These are phyloP conservation scores for Xenosphaeropsis pyriputrescens DNA, from an alignment of 2,329 filamentous ascomycete genomes.

Conservation along the genomic window DNA sequence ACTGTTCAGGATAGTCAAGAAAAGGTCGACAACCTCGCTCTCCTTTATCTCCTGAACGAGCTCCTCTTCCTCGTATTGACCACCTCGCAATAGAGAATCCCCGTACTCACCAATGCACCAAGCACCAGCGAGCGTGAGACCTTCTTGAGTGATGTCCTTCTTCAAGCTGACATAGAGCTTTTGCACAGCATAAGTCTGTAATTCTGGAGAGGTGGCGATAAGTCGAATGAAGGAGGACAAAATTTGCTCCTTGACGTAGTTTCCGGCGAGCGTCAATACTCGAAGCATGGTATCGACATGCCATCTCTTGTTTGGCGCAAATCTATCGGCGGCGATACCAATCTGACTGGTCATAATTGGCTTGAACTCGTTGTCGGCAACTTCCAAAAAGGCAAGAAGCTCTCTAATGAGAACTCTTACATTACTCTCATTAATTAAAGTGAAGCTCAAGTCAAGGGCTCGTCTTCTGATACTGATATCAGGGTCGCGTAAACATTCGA, in stretches of 20 bases:
- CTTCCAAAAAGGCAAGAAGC: conserved; percentile 85
- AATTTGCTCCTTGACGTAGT: conserved; percentile 96
- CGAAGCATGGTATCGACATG: conserved; percentile 96
- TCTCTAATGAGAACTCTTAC: conserved; percentile 88
- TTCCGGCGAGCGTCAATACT: conserved; percentile 83
- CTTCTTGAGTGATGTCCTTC: conserved; percentile 96
- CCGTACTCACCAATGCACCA: conserved; percentile 98
- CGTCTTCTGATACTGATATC: conserved; percentile 95
- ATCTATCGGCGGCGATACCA: conserved; percentile 89
- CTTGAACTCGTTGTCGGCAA: conserved; percentile 97
- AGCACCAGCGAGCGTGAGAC: conserved; percentile 77
- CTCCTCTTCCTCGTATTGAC: conserved; percentile 89
- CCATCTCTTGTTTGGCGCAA: conserved; percentile 94
- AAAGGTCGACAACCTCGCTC: conserved; percentile 84
- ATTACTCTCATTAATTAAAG: conserved; percentile 92
- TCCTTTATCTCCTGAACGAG: conserved; percentile 69
- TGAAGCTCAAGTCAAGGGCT: conserved; percentile 96
- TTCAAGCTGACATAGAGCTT: conserved; percentile 85
- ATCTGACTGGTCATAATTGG: conserved; percentile 97
- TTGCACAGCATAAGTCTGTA: conserved; percentile 93
- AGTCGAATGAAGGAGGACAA: conserved; percentile 91
- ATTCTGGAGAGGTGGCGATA: conserved; percentile 83
- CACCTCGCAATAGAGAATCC: conserved; percentile 75
- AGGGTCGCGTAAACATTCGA: conserved; percentile 90
- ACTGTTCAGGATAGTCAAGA: conserved; percentile 82